Evolutionary conservation across 495 filamentous ascomycete genomes (phyloP), one percentile per base, ranked within the genome.

Genomic region (Apodospora peruviana): DNA sequence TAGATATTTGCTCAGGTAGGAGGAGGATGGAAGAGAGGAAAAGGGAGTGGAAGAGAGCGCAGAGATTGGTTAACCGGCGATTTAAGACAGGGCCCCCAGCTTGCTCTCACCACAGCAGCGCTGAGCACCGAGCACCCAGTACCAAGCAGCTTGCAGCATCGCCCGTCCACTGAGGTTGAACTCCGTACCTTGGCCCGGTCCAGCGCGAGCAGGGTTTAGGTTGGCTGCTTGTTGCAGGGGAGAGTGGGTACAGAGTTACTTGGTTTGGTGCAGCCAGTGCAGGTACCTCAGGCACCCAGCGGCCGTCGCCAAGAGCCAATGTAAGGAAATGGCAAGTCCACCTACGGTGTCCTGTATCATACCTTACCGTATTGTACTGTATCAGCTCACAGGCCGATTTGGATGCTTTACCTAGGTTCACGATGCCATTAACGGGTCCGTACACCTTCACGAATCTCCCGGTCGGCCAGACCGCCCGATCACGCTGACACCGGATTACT

Each of bases 1-100:
- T 71, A 73, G 71, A 76, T 74, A 72, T 74, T 72, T 67, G 66
- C 67, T 76, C 66, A 67, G 76, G 75, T 71, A 69, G 75, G 68
- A 74, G 72, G 78, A 72, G 67, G 75, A 73, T 69, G 68, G 61
- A 67, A 68, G 61, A 73, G 72, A 75, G 71, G 69, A 68, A 74
- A 69, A 70, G 70, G 71, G 71, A 73, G 66, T 70, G 72, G 69
- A 74, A 65, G 60, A 68, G 65, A 72, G 51, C 53, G 58, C 60
- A 66, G 60, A 66, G 62, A 66, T 68, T 74, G 70, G 70, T 68
- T 66, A 63, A 68, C 60, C 68, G 71, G 63, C 68, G 64, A 62
- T 71, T 74, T 73, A 75, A 76, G 70, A 74, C 73, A 72, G 58
- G 66, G 53, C 48, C 62, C 62, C 62, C 62, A 58, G 58, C 49